Conservation (phyloP, 768 basidiomycete species). For the Termitomyces sp. region DNA sequence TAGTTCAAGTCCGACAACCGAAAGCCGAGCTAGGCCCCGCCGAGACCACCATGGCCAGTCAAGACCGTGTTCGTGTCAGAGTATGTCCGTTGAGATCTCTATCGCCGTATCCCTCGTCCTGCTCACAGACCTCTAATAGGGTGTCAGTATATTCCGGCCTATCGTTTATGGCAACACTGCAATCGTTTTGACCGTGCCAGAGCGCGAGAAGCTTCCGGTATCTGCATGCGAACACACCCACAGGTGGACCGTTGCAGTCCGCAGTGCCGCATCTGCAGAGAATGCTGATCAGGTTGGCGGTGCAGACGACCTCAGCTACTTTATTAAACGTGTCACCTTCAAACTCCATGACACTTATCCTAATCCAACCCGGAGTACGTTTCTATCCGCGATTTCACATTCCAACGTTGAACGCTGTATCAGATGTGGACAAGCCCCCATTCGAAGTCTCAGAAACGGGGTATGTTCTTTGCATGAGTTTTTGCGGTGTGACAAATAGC, state of each 20-base stretch:
- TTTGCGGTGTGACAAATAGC: neutral
- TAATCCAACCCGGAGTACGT: conserved; percentile 83
- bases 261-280: conserved; percentile 74
- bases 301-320: conserved; percentile 84
- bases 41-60: conserved; percentile 32
- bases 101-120: conserved; percentile 7
- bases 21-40: conserved; percentile 27
- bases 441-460: conserved; percentile 97
- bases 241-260: conserved; percentile 92
- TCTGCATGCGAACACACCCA: conserved; percentile 79
- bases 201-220: conserved; percentile 42
- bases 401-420: conserved; percentile 1
- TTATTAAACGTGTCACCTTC: conserved; percentile 95
- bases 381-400: neutral
- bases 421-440: conserved; percentile 89
- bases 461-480: conserved; percentile 29
- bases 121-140: conserved; percentile 38
- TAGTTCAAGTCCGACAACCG: conserved; percentile 22
- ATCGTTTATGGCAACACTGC: conserved; percentile 97
- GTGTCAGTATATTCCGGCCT: conserved; percentile 80
- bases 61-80: conserved; percentile 73
- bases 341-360: conserved; percentile 96
- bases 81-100: conserved; percentile 38
- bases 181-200: conserved; percentile 65
- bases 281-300: conserved; percentile 80